Evolutionary conservation across 177 flowering plant genomes (phyloP).

Genomic region (Vitis hybrid): DNA sequence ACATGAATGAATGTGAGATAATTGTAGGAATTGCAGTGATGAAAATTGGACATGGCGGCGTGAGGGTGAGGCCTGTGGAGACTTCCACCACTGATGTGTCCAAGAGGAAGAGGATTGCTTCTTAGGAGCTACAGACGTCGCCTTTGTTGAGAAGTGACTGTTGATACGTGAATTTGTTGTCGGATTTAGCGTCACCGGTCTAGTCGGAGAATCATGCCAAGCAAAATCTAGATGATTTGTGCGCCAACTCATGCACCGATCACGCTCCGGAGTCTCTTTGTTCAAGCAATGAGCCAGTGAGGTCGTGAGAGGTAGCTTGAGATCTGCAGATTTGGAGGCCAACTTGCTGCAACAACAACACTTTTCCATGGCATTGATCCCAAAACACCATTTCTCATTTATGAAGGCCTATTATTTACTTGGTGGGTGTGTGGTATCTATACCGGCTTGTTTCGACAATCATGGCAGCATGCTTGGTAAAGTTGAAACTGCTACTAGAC

Average conservation of each 20-base stretch:
- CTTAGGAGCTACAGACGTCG: conserved; percentile 6
- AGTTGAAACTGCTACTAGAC: too few species aligned
- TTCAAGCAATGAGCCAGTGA: conserved; percentile 36
- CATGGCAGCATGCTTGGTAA: conserved; percentile 37
- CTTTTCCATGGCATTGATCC: conserved; percentile 77
- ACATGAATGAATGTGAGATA: conserved; percentile 23
- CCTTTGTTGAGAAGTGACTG: conserved; percentile 8
- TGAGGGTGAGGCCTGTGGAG: background rate
- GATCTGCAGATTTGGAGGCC: conserved; percentile 51
- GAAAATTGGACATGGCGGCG: conserved; percentile 17
- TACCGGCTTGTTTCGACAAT: conserved; percentile 78
- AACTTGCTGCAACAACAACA: conserved; percentile 59
- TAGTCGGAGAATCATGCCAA: background rate
- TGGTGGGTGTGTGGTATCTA: conserved; percentile 99
- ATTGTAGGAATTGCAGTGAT: conserved; percentile 19
- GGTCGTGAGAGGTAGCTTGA: conserved; percentile 17
- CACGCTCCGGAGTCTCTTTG: conserved; percentile 24
- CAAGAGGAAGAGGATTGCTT: conserved; percentile 21
- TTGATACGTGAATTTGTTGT: background rate
- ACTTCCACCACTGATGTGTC: background rate
- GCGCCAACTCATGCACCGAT: conserved; percentile 17
- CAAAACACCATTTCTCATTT: conserved; percentile 58
- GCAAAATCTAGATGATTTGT: background rate
- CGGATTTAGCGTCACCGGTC: background rate
- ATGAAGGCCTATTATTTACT: conserved; percentile 69